phyloP scores from a whole-genome alignment of 2,329 filamentous ascomycete genomes.

The Purpureocillium lavendulum region DNA sequence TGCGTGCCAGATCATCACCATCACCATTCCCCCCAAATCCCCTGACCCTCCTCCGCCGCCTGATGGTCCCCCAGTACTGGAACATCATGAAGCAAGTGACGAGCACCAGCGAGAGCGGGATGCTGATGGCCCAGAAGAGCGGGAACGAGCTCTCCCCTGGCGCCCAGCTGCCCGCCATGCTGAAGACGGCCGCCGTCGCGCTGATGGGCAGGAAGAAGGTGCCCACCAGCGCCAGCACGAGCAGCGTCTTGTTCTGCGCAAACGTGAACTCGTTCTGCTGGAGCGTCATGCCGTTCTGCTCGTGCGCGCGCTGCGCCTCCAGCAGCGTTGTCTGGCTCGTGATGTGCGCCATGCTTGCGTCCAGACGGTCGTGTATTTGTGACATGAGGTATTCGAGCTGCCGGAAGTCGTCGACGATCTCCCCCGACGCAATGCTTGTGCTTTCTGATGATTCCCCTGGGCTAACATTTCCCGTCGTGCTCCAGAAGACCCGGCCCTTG shows the following conservation, averaged over 20 bases:
- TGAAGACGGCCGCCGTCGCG: slow-evolving; percentile 6
- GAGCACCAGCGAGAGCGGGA: slow-evolving; percentile 4
- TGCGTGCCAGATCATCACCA: too few species aligned
- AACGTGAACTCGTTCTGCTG: slow-evolving; percentile 1
- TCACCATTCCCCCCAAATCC: too few species aligned
- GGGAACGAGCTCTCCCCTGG: slow-evolving; percentile 5
- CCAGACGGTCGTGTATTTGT: slow-evolving; percentile 5
- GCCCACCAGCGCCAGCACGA: slow-evolving; percentile 5
- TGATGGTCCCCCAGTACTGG: neutral
- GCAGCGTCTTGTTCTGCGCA: slow-evolving; percentile 7
- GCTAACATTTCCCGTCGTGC: slow-evolving; percentile 1
- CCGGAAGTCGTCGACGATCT: slow-evolving; percentile 1
- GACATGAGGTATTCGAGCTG: slow-evolving; percentile 5
- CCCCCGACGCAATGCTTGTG: neutral
- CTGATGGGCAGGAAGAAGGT: slow-evolving; percentile 6
- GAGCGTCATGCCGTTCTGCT: slow-evolving; percentile 1
- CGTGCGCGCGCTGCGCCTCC: slow-evolving; percentile 6
- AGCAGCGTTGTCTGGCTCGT: slow-evolving; percentile 7
- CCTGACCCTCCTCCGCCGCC: too few species aligned
- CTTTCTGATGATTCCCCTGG: neutral
- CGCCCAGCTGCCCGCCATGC: slow-evolving; percentile 7
- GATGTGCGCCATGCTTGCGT: slow-evolving; percentile 7
- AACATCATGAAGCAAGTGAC: slow-evolving; percentile 1
- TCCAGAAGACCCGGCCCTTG: slow-evolving; percentile 3
- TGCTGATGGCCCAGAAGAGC: slow-evolving; percentile 6